Evolutionary conservation across 306 rosid genomes (phyloP), one percentile per base, ranked within the genome.

Genomic region (Cicer bijugum): DNA sequence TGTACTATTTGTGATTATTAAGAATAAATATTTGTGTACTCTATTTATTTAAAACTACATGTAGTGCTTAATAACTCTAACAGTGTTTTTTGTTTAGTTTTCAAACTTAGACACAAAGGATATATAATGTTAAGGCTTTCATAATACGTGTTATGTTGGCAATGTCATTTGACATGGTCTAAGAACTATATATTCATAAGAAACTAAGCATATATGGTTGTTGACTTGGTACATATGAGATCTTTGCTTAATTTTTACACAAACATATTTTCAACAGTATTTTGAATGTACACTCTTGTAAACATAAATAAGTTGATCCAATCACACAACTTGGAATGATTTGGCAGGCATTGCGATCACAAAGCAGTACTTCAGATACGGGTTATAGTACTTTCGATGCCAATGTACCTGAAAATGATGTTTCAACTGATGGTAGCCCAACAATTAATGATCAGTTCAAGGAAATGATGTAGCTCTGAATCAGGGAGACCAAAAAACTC

Each of bases 351-450:
- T 78, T 60, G 9, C 82, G 86, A 80, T 56, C 80, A 67, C 85
- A 83, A 52, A 15, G 77, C 60, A 52, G 80, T 39, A 47, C 53
- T 74, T 64, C 88, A 35, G 85, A 77, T 35, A 51, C 11, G 77
- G 86, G 83, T 17, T 75, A 84, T 39, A 87, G 69, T 28, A 28
- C 35, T 69, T 80, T 71, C 59, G 97, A 93, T 71, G 86, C 81
- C 16, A 89, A 69, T 68, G 98, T 93, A 55, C 98, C 98, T 0
- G 85, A 83, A 77, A 78, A 20, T 72, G 85, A 88, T 40, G 72
- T 67, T 71, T 67, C 75, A 62, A 7, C 4, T 71, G 67, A 78
- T 53, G 65, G 17, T 44, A 77, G 39, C 74, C 16, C 61, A 33
- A 12, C 15, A 69, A 33, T 23, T 68, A 9, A 46, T 12, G 52